These are phyloP conservation scores for Cryphonectria japonica DNA, from an alignment of 2,329 filamentous ascomycete genomes.

Conservation along the genomic window DNA sequence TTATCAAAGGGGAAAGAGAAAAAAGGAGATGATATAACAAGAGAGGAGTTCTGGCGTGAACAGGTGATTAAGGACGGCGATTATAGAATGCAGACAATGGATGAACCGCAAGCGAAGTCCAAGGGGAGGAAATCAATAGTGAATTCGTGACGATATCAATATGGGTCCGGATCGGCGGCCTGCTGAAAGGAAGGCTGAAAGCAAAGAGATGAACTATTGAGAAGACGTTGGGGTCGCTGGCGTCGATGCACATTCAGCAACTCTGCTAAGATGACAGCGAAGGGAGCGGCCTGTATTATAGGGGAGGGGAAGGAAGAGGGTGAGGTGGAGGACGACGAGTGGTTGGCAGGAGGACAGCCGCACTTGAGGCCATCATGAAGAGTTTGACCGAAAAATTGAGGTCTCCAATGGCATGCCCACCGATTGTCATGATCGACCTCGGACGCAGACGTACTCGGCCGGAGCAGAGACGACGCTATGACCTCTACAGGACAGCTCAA, in stretches of 20 bases:
- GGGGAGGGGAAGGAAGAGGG: not conserved
- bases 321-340: not conserved
- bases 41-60: not conserved
- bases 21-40: not conserved
- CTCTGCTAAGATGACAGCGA: conserved; percentile 11
- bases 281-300: conserved; percentile 24
- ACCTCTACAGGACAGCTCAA: not conserved
- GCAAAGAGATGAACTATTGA: conserved; percentile 25
- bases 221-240: conserved; percentile 28
- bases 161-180: conserved; percentile 26
- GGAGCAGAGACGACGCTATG: conserved; percentile 11
- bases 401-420: conserved; percentile 25
- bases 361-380: conserved; percentile 23
- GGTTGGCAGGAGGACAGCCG: not conserved
- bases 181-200: conserved; percentile 29
- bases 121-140: conserved; percentile 26
- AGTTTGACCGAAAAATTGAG: conserved; percentile 21
- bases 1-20: not conserved
- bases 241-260: conserved; percentile 19
- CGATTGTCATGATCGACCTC: conserved; percentile 1
- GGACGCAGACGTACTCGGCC: conserved; percentile 13
- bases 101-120: conserved; percentile 14
- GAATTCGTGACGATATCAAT: conserved; percentile 20
- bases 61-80: not conserved
- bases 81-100: conserved; percentile 15